Evolutionary conservation across 2,329 filamentous ascomycete genomes (phyloP), one percentile per base, ranked within the genome.

Genomic region (Boeremia lycopersici): DNA sequence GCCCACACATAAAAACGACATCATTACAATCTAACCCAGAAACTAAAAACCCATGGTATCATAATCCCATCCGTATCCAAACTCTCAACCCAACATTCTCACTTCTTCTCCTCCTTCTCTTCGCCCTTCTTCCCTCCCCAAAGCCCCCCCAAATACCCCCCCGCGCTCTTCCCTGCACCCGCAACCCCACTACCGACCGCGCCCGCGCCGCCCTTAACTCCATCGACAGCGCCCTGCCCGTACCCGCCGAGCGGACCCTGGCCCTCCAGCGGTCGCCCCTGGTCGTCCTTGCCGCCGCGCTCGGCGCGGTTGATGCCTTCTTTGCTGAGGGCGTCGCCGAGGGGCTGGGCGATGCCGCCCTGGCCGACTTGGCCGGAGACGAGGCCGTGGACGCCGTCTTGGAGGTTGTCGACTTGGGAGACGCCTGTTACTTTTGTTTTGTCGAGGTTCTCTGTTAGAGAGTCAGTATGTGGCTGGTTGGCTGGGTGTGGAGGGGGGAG

Each of bases 401-500:
- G 87, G 31, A 90, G 79, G 38, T 78, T 85, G 75, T 90, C 85
- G 75, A 89, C 82, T 71, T 88, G 86, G 15, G 84, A 73, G 68
- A 89, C 71, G 71, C 85, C 85, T 10, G 87, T 90, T 35, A 91
- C 76, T 72, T 91, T 91, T 59, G 86, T 83, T 74, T 89, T 86
- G 76, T 82, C 79, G 57, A 91, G 84, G 59, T 82, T 81, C 56
- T 89, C 87, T 89, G 64, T 12, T 23, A 23, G 13, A 12, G 26
- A 3, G 34, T 8, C 3, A 10, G 7, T 10, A 5, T 8, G 15
- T 23, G 19, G 5, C 19, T 23, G 11, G 23, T 35, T 45, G 7
- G 25, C 31, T 34, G 3, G n/a, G 42, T n/a, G 2, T 3, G 8
- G 42, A 25, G 19, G 26, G 44, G 31, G 12, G 13, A 28, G 25